Conservation (phyloP, 2,329 filamentous ascomycete species). For the Fusarium clavum region DNA sequence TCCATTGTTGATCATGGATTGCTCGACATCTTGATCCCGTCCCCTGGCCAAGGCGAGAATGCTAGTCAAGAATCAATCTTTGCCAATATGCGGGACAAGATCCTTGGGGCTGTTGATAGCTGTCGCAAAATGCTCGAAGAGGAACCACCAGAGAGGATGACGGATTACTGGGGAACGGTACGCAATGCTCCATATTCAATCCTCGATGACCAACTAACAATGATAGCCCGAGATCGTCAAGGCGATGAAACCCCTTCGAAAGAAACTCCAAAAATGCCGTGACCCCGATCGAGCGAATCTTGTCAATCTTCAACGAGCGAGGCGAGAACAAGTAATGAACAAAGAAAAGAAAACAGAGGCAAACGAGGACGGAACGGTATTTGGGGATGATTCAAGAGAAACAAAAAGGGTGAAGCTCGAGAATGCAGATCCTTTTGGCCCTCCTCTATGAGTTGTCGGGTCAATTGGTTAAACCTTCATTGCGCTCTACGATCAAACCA, state of each 20-base stretch:
- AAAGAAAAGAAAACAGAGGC: constrained; percentile 58
- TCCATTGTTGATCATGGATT: constrained; percentile 78
- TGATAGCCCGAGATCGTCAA: constrained; percentile 57
- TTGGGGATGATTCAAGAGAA: constrained; percentile 57
- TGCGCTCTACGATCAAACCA: constrained; percentile 10
- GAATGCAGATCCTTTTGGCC: constrained; percentile 62
- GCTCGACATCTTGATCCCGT: constrained; percentile 60
- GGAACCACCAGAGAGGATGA: constrained; percentile 67
- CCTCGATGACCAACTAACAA: constrained; percentile 29
- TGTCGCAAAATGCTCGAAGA: constrained; percentile 67
- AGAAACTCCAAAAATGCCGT: constrained; percentile 78
- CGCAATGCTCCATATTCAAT: constrained; percentile 34
- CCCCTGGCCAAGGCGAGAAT: constrained; percentile 50
- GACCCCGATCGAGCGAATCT: constrained; percentile 81
- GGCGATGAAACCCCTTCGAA: constrained; percentile 67
- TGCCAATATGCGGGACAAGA: constrained; percentile 57
- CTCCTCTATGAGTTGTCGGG: constrained; percentile 51
- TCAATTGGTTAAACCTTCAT: constrained; percentile 8
- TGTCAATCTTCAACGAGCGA: constrained; percentile 73
- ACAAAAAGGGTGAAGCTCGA: constrained; percentile 61
- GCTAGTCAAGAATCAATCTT: constrained; percentile 39
- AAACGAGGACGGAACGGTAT: constrained; percentile 59
- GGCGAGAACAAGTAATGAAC: constrained; percentile 65
- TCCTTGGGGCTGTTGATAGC: constrained; percentile 60
- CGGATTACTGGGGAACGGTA: constrained; percentile 66